Conservation (phyloP, 2,329 filamentous ascomycete genomes). For the Aotearoamyces nothofagi region DNA sequence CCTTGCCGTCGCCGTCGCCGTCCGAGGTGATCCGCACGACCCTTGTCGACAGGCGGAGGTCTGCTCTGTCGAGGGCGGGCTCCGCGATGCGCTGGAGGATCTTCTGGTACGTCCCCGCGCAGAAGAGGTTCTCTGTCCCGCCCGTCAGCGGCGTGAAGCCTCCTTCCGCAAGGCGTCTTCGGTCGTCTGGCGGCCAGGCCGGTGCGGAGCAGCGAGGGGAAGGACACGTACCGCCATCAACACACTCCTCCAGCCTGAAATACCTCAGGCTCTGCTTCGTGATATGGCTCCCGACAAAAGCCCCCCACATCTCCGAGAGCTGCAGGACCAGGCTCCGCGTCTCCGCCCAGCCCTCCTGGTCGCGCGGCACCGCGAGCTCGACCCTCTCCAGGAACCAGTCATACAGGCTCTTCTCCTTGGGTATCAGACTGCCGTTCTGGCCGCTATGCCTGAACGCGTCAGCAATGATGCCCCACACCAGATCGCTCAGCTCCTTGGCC, state of each 20-base stretch:
- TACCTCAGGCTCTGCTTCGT: constrained; percentile 36
- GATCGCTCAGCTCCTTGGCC: constrained; percentile 18
- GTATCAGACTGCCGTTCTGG: constrained; percentile 30
- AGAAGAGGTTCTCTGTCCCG: constrained; percentile 19
- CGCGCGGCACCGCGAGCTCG: not conserved
- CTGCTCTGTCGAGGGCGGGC: constrained; percentile 10
- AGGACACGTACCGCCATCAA: constrained; percentile 32
- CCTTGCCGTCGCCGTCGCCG: not conserved
- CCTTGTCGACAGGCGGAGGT: constrained; percentile 12
- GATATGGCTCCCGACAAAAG: constrained; percentile 34
- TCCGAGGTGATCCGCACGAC: constrained; percentile 8
- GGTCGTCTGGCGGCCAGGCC: no score
- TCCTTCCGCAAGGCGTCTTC: no score
- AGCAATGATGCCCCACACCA: constrained; percentile 36
- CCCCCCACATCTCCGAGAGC: constrained; percentile 30
- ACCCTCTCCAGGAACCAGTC: constrained; percentile 37
- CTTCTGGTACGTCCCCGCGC: constrained; percentile 17
- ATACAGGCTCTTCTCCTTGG: constrained; percentile 29
- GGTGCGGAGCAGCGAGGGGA: no score
- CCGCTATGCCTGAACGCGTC: constrained; percentile 37
- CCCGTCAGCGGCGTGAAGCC: no score
- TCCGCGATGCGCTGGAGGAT: constrained; percentile 15
- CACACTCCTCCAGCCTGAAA: constrained; percentile 41
- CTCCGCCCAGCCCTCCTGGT: constrained; percentile 23
- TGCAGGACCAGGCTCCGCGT: constrained; percentile 22